These are phyloP conservation scores for Clonostachys sp. DNA, from an alignment of 2,329 filamentous ascomycete species.

Conservation along the genomic window DNA sequence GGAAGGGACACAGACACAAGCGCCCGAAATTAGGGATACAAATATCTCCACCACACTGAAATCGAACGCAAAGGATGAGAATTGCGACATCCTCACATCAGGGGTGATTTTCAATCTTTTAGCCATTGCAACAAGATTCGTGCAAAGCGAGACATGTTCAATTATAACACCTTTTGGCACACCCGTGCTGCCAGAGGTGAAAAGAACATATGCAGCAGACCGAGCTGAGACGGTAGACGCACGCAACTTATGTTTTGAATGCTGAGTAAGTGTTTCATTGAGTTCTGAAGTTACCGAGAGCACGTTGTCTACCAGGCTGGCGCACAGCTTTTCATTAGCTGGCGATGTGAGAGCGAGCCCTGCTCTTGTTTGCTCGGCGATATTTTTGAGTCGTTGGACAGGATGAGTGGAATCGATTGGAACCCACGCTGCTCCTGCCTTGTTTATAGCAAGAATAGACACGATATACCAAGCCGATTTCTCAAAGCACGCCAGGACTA, in stretches of 20 bases:
- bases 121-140: conserved; percentile 3
- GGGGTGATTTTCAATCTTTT: conserved; percentile 2
- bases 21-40: neutral
- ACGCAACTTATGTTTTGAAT: neutral
- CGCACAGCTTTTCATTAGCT: conserved; percentile 10
- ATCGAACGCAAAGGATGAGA: conserved; percentile 1
- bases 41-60: neutral
- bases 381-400: conserved; percentile 5
- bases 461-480: conserved; percentile 16
- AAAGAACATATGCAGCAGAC: conserved; percentile 6
- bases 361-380: conserved; percentile 6
- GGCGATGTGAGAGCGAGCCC: conserved; percentile 4
- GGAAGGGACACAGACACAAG: neutral
- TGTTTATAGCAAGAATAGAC: conserved; percentile 9
- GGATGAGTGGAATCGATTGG: conserved; percentile 8
- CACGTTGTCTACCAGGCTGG: conserved; percentile 4
- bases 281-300: conserved; percentile 2
- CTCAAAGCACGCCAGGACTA: conserved; percentile 19
- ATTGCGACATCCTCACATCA: conserved; percentile 3
- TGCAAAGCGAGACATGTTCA: conserved; percentile 6
- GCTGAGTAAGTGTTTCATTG: neutral
- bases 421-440: conserved; percentile 10
- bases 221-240: neutral
- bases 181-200: conserved; percentile 8
- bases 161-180: conserved; percentile 8